Evolutionary conservation across 768 basidiomycete genomes (phyloP), one percentile per base, ranked within the genome.

Genomic region (Antrodiella citrinella): DNA sequence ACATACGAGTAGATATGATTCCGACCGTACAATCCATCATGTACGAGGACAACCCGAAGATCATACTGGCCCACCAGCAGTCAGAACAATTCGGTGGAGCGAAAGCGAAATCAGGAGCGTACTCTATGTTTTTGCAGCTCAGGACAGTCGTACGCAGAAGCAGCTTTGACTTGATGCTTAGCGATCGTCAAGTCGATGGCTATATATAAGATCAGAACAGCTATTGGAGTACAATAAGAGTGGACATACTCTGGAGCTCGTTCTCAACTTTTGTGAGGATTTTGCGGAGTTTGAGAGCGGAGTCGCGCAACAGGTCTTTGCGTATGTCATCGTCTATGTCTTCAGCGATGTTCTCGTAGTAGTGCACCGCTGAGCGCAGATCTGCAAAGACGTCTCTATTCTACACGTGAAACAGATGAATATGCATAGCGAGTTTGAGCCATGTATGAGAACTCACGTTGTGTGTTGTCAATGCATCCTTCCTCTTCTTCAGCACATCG

Each of bases 1-100:
- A 88, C 79, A 54, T 90, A 92, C 4, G 85, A 84, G 61, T 89
- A 88, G 7, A 87, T 68, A 57, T 89, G 84, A 50, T 77, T 86
- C 43, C 90, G 72, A 7, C 89, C 89, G 39, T 80, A 83, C 25
- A 88, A 66, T 3, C 89, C 89, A 10, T 85, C 86, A 56, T 90
- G 85, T 43, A 88, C 71, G 35, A 91, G 72, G 3, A 90, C 88
- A 5, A 77, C 82, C 2, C 86, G 83, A 20, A 92, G 76, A 54
- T 90, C 86, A 58, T 91, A 92, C 87, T 91, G 10, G n/a, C 24
- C n/a, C n/a, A n/a, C n/a, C 4, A 40, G 19, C 24, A 4, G 41
- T 13, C 21, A 21, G 30, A 11, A 18, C 38, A 43, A 18, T 44
- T 40, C 23, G 12, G 19, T 10, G 24, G 13, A 42, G 19, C 9